phyloP scores from a whole-genome alignment of 345 rosid genomes.

The Garcia nutans region DNA sequence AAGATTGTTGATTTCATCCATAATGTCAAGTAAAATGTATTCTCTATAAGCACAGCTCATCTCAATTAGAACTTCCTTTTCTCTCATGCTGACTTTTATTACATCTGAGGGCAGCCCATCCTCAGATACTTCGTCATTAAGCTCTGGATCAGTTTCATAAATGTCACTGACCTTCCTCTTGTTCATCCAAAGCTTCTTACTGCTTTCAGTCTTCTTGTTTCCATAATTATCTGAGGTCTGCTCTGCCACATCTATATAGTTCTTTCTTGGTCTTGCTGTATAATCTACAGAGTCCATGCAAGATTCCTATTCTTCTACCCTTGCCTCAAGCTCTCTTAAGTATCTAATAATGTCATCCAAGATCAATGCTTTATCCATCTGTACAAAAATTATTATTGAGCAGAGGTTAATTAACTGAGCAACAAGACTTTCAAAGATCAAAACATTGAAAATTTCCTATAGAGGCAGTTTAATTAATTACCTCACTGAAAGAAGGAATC shows the following conservation, averaged over 20 bases:
- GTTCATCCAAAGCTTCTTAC: conserved; percentile 45
- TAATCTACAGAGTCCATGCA: conserved; percentile 57
- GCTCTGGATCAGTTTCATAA: conserved; percentile 42
- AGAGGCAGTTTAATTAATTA: conserved; percentile 19
- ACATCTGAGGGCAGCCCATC: conserved; percentile 34
- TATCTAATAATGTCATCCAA: conserved; percentile 60
- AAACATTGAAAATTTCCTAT: conserved; percentile 1
- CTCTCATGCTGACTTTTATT: conserved; percentile 42
- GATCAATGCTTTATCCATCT: conserved; percentile 49
- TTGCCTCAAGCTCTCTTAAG: conserved; percentile 64
- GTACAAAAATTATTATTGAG: background rate
- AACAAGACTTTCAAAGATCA: background rate
- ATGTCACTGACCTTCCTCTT: conserved; percentile 62
- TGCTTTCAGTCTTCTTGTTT: conserved; percentile 29
- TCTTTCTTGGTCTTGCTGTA: conserved; percentile 45
- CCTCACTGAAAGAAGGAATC: conserved; percentile 66
- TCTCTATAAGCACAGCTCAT: conserved; percentile 68
- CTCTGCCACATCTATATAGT: conserved; percentile 45
- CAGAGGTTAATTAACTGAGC: background rate
- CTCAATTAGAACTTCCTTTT: conserved; percentile 58
- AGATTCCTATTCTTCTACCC: conserved; percentile 80
- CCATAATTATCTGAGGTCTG: conserved; percentile 68
- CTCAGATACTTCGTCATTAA: conserved; percentile 18
- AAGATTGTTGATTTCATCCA: conserved; percentile 72
- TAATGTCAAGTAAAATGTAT: conserved; percentile 63